These are phyloP conservation scores for Chaetomium sp. DNA, from an alignment of 2,329 filamentous ascomycete species.

Conservation along the genomic window DNA sequence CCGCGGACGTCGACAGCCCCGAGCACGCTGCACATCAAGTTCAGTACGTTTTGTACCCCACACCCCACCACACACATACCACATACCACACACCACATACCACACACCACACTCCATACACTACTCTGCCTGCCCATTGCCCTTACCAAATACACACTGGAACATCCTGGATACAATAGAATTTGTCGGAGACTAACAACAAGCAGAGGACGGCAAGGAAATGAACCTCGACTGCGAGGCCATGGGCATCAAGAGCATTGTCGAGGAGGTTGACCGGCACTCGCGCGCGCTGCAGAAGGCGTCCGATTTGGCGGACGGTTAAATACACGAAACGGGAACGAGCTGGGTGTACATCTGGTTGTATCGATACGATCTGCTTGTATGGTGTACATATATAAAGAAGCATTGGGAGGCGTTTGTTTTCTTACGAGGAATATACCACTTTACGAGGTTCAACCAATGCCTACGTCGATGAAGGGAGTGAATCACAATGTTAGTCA, in stretches of 20 bases:
- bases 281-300: conserved; percentile 79
- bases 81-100: no score
- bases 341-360: conserved; percentile 2
- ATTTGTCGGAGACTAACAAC: not conserved
- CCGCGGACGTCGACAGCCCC: conserved; percentile 68
- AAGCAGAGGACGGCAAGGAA: conserved; percentile 85
- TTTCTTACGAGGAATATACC: conserved; percentile 20
- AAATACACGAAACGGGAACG: conserved; percentile 4
- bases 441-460: not conserved
- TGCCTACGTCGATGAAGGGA: not conserved
- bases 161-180: no score
- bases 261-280: conserved; percentile 88
- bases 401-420: conserved; percentile 29
- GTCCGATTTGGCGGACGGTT: conserved; percentile 68
- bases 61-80: not conserved
- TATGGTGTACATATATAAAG: conserved; percentile 11
- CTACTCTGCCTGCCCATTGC: not conserved
- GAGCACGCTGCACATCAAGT: conserved; percentile 74
- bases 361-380: conserved; percentile 17
- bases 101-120: not conserved
- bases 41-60: conserved; percentile 63
- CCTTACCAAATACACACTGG: no score
- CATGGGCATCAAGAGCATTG: conserved; percentile 80
- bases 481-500: not conserved
- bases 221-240: conserved; percentile 79